These are phyloP conservation scores for Vanrija sp. DNA, from an alignment of 1,284 basidiomycete species.

Conservation along the genomic window DNA sequence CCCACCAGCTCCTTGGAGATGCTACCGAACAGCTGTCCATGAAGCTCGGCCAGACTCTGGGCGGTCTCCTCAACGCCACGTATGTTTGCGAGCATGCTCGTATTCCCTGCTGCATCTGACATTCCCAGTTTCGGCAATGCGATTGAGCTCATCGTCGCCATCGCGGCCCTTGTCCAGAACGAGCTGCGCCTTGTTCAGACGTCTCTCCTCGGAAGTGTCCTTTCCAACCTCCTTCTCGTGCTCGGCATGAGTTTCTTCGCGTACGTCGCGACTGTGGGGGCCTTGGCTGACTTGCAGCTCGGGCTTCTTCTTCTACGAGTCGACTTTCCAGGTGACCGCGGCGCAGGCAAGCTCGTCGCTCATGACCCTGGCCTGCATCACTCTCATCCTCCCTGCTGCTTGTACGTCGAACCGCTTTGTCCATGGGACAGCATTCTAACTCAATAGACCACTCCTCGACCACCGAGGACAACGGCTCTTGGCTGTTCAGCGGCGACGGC, in stretches of 20 bases:
- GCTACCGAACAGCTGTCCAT: conserved; percentile 81
- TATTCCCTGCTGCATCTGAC: background rate
- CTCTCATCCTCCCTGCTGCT: conserved; percentile 86
- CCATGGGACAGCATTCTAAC: conserved; percentile 1
- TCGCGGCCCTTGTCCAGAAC: conserved; percentile 77
- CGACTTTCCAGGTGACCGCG: conserved; percentile 72
- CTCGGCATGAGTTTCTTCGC: conserved; percentile 83
- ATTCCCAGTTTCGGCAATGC: conserved; percentile 49
- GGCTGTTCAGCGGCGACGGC: conserved; percentile 7
- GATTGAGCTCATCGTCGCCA: conserved; percentile 71
- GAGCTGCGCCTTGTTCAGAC: conserved; percentile 83
- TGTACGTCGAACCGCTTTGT: conserved; percentile 50
- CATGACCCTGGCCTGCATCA: conserved; percentile 84
- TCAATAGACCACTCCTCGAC: conserved; percentile 32
- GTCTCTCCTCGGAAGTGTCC: conserved; percentile 59
- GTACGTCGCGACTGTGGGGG: conserved; percentile 49
- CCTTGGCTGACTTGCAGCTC: conserved; percentile 19
- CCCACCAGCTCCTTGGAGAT: conserved; percentile 56
- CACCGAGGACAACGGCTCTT: conserved; percentile 17
- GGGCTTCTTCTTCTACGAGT: conserved; percentile 64
- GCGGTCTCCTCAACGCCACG: conserved; percentile 79
- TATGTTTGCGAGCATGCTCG: conserved; percentile 44
- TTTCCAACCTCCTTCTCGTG: conserved; percentile 85
- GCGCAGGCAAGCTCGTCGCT: conserved; percentile 75
- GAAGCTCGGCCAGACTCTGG: conserved; percentile 73